A percentile compares a stretch with the other conserved stretches of the same genome.
These are phyloP conservation scores for Gyromitra esculenta DNA, from an alignment of 2,329 filamentous ascomycete species.

Conservation along the genomic window DNA sequence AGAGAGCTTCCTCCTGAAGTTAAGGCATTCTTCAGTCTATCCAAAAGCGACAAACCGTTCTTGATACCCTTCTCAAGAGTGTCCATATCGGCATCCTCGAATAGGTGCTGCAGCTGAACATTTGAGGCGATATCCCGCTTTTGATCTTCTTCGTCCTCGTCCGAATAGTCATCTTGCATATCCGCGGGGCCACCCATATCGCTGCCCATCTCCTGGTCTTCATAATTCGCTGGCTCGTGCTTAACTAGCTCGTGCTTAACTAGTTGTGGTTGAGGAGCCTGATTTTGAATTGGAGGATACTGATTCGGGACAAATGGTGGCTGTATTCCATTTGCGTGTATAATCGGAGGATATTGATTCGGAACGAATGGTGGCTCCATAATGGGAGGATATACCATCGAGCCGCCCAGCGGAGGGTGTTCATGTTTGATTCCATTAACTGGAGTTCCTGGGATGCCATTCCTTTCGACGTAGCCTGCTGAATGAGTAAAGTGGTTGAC, in stretches of 20 bases:
- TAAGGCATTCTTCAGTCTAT: slow-evolving; percentile 59
- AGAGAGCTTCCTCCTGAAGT: slow-evolving; percentile 51
- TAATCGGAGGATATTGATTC: background rate
- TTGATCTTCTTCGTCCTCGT: slow-evolving; percentile 12
- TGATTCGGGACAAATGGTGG: background rate
- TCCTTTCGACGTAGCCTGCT: background rate
- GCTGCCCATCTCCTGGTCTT: slow-evolving; percentile 1
- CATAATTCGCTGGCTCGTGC: background rate
- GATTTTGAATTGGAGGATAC: background rate
- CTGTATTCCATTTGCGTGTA: background rate
- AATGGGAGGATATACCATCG: background rate
- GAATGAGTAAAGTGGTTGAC: background rate
- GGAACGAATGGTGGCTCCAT: background rate
- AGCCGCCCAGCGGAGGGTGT: background rate
- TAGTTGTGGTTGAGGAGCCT: background rate
- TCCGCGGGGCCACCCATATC: background rate
- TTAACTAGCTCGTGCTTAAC: slow-evolving; percentile 3
- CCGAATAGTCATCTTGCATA: slow-evolving; percentile 2
- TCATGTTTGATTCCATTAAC: slow-evolving; percentile 8
- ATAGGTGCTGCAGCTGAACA: slow-evolving; percentile 46
- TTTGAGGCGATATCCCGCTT: slow-evolving; percentile 3
- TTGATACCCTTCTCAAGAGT: slow-evolving; percentile 59
- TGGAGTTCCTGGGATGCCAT: background rate
- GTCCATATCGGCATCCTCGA: slow-evolving; percentile 22
- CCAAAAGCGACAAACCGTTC: slow-evolving; percentile 60